Base-by-base conservation (phyloP, 148 eudicot species). In the Arbutus unedo region DNA sequence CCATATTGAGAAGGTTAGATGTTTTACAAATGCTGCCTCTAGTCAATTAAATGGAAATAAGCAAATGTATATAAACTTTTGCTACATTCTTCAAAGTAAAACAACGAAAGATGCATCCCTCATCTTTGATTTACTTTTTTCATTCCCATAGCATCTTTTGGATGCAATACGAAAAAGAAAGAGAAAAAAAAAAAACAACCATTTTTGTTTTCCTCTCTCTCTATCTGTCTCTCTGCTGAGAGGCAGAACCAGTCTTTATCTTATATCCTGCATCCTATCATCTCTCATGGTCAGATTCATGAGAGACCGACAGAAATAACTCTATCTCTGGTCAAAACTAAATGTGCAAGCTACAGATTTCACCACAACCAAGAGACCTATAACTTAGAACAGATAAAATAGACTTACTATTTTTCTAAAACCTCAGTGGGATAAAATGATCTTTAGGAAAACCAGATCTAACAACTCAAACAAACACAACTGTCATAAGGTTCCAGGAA, bases 391-490 rank as follows among this genome's bases (percentile, higher is more conserved):
- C 62, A 57, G 62, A 57, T 57, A 57, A 57, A 18, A 57, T 18
- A 57, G 62, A 57, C 21, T 1, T 53, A 18, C 16, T 16, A n/a
- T 57, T 18, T 57, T 57, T 19, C 25, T 59, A 8, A 59, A 59
- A 59, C 23, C 66, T 59, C n/a, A 59, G 4, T 59, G 9, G 66
- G 66, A n/a, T 59, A n/a, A 8, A 59, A 59, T 59, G 18, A 59
- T 59, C 25, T 59, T 21, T 6, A n/a, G 66, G 5, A 19, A 59
- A 59, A 59, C 10, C 25, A 59, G 64, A 16, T 57, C 64, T 57
- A 57, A 57, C 64, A 57, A 57, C 64, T 57, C 47, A 76, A 76
- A 54, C 60, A 54, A 75, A 76, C 48, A 31, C 11, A 25, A 76
- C 18, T 54, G 14, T 53, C 62, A n/a, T 19, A 8, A 74, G 47